phyloP scores from a whole-genome alignment of 305 asterid genomes.

The Striga hermonthica region DNA sequence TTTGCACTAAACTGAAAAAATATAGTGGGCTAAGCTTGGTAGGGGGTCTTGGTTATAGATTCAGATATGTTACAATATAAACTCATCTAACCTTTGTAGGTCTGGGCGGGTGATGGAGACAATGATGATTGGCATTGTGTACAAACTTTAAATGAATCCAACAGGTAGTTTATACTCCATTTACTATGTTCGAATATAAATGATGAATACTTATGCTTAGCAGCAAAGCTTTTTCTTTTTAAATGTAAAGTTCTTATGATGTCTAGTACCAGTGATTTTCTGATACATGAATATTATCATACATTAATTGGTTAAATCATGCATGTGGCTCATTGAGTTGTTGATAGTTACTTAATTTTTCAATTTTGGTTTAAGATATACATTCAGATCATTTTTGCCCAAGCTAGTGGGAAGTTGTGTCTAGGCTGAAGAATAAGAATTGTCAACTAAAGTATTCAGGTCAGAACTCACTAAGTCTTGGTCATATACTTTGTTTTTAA shows the following conservation, averaged over 20 bases:
- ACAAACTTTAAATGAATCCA: conserved; percentile 71
- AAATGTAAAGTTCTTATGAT: not conserved
- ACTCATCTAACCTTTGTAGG: conserved; percentile 42
- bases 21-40: too few species aligned
- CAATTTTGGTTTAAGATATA: not conserved
- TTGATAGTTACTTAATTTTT: not conserved
- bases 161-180: conserved; percentile 43
- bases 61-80: too few species aligned
- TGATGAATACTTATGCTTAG: not conserved
- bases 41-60: too few species aligned
- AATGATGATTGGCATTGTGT: conserved; percentile 80
- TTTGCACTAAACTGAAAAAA: too few species aligned
- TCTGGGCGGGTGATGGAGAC: conserved; percentile 74
- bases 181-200: conserved; percentile 13
- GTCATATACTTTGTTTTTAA: not conserved
- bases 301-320: not conserved
- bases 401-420: not conserved
- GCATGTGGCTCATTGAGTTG: not conserved
- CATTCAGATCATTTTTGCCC: not conserved
- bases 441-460: not conserved
- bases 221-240: not conserved
- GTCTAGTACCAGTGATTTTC: not conserved
- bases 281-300: not conserved
- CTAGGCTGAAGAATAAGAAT: not conserved
- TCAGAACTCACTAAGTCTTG: not conserved